Evolutionary conservation across 1,284 basidiomycete genomes (phyloP).

Genomic region (Baeospora myosura): DNA sequence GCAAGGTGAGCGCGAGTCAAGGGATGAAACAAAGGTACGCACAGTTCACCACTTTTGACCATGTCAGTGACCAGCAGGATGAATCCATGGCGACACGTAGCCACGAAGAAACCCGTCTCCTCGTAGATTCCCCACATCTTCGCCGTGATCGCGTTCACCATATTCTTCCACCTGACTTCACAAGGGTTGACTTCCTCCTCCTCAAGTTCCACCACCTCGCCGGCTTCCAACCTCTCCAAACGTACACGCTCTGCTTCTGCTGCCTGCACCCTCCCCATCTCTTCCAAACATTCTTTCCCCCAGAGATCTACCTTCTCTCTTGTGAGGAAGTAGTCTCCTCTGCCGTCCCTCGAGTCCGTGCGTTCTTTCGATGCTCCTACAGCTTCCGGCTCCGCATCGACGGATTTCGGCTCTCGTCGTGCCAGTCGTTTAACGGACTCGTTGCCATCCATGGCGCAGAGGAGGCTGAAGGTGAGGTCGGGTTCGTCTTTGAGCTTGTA

Average conservation of each 20-base stretch:
- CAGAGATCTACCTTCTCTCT: constrained; percentile 17
- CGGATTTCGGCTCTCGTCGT: not conserved
- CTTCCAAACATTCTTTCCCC: constrained; percentile 9
- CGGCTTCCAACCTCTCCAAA: not conserved
- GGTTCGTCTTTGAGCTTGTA: constrained; percentile 20
- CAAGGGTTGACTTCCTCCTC: not conserved
- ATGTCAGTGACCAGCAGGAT: constrained; percentile 19
- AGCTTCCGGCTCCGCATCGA: not conserved
- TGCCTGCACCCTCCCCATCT: constrained; percentile 10
- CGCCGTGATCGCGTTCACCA: constrained; percentile 7
- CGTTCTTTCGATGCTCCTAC: constrained; percentile 9
- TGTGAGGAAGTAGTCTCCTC: constrained; percentile 16
- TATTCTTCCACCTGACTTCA: not conserved
- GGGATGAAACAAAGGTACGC: constrained; percentile 6
- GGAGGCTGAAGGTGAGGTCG: constrained; percentile 14
- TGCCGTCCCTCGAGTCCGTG: constrained; percentile 6
- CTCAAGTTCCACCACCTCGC: constrained; percentile 1
- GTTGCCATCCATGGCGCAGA: constrained; percentile 26
- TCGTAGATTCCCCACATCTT: constrained; percentile 19
- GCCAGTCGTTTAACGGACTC: constrained; percentile 22
- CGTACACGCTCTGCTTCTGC: not conserved
- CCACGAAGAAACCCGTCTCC: constrained; percentile 21
- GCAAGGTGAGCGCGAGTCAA: not conserved
- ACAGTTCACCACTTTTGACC: constrained; percentile 24
- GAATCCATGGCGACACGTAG: constrained; percentile 21